Evolutionary conservation across 116 monocot species (phyloP), one percentile per base, ranked within the genome.

Genomic region (Posidonia oceanica): DNA sequence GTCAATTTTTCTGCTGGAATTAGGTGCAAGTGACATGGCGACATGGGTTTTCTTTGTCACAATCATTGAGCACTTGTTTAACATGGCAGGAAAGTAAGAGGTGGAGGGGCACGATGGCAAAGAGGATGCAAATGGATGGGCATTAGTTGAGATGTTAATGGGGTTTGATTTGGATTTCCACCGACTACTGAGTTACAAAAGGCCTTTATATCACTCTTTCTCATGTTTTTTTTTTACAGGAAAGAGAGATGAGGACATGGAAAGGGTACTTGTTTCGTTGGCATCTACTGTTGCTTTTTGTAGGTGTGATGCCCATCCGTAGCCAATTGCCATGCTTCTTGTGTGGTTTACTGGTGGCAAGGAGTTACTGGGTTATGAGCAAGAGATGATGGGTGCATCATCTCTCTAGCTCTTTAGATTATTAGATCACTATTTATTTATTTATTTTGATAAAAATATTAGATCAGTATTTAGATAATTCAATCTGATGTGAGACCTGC

Each of bases 91-190:
- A 69, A 69, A 69, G 38, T 54, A 16, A 67, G 67, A 12, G 4
- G 67, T 44, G 17, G 42, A 13, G 21, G 51, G 12, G 39, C n/a
- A 64, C 39, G 5, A 40, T 39, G 29, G 64, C 17, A 17, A 40
- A 64, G 39, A 64, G 40, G 64, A 64, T 12, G 38, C 64, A 64
- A 39, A 15, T 64, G 64, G 36, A 14, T 22, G 54, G 73, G 61
- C 60, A 42, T 10, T 37, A 36, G 13, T 37, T 16, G 16, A 7
- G 23, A 52, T 52, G 58, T 16, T 67, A 69, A 61, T 75, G 69
- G 69, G 21, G 52, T 39, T 67, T 53, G 52, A 69, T 69, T 53
- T 51, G 69, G 75, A 75, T 75, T 75, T 52, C 75, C 69, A 75
- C 69, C 48, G 36, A 20, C 60, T 58, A 3, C 14, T 8, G 14